A percentile compares a stretch with the other conserved stretches of the same genome.
Conservation (phyloP, 2,329 filamentous ascomycete genomes). For the Ciborinia camelliae region DNA sequence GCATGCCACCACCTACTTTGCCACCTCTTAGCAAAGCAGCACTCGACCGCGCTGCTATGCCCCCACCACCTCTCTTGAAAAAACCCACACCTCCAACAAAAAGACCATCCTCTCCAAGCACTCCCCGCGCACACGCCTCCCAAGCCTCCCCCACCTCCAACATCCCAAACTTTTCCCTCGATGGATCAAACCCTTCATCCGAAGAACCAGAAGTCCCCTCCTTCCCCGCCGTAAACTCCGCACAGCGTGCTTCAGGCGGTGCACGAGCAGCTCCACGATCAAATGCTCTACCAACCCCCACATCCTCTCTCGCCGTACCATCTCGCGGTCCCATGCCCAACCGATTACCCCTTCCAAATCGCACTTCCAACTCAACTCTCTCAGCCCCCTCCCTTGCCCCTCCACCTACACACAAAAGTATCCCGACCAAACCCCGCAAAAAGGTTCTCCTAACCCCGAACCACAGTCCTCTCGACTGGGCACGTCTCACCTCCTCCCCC, state of each 20-base stretch:
- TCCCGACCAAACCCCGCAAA: constrained; percentile 54
- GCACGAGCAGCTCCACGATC: constrained; percentile 23
- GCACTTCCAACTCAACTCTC: constrained; percentile 38
- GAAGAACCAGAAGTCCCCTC: constrained; percentile 28
- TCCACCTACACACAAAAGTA: constrained; percentile 39
- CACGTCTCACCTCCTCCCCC: constrained; percentile 64
- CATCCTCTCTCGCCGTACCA: constrained; percentile 20
- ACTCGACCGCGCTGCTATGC: constrained; percentile 40
- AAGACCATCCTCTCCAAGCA: constrained; percentile 42
- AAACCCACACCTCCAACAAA: constrained; percentile 25
- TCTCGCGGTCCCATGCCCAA: constrained; percentile 30
- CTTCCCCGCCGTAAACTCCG: constrained; percentile 52
- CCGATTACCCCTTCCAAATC: constrained; percentile 42
- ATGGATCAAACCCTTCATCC: constrained; percentile 16
- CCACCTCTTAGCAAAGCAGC: constrained; percentile 24
- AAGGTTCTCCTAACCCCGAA: constrained; percentile 84
- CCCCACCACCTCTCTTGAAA: constrained; percentile 37
- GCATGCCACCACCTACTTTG: not conserved
- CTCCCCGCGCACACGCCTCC: constrained; percentile 47
- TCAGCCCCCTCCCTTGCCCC: constrained; percentile 48
- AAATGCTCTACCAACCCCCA: constrained; percentile 24
- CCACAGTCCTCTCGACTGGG: constrained; percentile 95
- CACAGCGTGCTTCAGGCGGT: constrained; percentile 45
- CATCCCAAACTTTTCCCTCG: constrained; percentile 27
- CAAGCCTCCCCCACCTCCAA: constrained; percentile 17